A percentile compares a stretch with the other conserved stretches of the same genome.
phyloP scores from a whole-genome alignment of 179 eudicot species.

The Spergularia azorica region DNA sequence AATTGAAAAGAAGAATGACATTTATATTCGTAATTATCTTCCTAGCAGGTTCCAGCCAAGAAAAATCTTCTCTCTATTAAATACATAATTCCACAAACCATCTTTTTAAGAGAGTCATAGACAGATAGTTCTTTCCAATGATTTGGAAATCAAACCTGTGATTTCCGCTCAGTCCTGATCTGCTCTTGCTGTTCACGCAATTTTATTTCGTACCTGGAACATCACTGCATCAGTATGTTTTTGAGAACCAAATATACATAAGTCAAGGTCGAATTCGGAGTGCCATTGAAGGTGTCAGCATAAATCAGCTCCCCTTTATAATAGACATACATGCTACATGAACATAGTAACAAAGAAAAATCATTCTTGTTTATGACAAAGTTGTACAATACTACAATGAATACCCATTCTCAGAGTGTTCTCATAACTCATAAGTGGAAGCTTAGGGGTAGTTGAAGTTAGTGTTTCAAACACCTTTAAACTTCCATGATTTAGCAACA shows the following conservation, averaged over 20 bases:
- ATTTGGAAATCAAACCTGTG: slow-evolving; percentile 57
- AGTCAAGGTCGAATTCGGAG: slow-evolving; percentile 7
- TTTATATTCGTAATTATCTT: background rate
- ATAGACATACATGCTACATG: background rate
- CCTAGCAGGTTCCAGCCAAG: background rate
- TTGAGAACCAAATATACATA: background rate
- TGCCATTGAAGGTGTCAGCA: background rate
- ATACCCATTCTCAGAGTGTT: background rate
- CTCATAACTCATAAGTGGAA: slow-evolving; percentile 6
- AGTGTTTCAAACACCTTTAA: background rate
- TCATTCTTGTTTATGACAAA: background rate
- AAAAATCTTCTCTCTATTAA: background rate
- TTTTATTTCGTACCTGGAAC: slow-evolving; percentile 87
- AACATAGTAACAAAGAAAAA: background rate
- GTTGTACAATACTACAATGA: background rate
- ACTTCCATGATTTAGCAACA: background rate
- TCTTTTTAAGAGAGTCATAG: background rate
- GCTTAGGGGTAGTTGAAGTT: background rate
- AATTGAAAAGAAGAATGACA: background rate
- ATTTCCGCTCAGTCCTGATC: slow-evolving; percentile 73
- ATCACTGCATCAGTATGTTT: slow-evolving; percentile 16
- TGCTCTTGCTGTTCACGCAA: slow-evolving; percentile 86
- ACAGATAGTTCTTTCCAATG: background rate
- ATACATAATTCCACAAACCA: slow-evolving; percentile 14
- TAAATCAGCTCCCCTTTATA: background rate